Base-by-base conservation (phyloP, 192 early-diverging fungal genomes). In the Rhizophagus prolifer region DNA sequence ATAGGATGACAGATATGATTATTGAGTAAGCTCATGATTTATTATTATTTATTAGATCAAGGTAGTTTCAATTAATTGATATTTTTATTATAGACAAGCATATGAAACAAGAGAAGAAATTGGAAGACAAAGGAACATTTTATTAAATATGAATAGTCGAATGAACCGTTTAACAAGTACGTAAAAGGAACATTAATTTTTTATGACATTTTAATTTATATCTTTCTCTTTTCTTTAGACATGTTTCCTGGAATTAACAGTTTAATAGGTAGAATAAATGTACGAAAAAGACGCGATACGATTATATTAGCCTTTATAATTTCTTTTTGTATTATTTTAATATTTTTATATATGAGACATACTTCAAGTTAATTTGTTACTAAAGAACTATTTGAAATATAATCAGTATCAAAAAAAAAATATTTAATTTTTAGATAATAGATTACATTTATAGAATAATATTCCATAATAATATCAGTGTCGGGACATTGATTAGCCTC, bases 1-100 rank as follows among this genome's bases (percentile, higher is more conserved):
- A 94, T 85, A 84, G 82, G 19, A 86, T 94, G 84, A 91, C 91
- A 9, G 93, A 94, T 78, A 90, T 85, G 79, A 87, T 94, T 30
- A 83, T 95, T 36, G 90, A 95, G 91, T 93, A 92, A 78, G 85
- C 79, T 25, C 13, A n/a, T 31, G 25, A 46, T 25, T 36, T 14
- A 21, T 23, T n/a, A 34, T 54, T 44, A 9, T 62, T 47, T 26
- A 50, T 50, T 10, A 65, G 1, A 41, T 31, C 9, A 23, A 25
- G n/a, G 62, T 47, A 7, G 59, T 60, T 21, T 21, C 50, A 60
- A 46, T 14, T 59, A 28, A 16, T 28, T 30, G 9, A n/a, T 26
- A 31, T 61, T 21, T 62, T 75, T 9, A 69, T 36, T 21, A 64
- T 81, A 93, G 92, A 59, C 92, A 93, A 89, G 93, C 93, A 31